Evolutionary conservation across 1,284 basidiomycete genomes (phyloP).

Genomic region (Abortiporus biennis): DNA sequence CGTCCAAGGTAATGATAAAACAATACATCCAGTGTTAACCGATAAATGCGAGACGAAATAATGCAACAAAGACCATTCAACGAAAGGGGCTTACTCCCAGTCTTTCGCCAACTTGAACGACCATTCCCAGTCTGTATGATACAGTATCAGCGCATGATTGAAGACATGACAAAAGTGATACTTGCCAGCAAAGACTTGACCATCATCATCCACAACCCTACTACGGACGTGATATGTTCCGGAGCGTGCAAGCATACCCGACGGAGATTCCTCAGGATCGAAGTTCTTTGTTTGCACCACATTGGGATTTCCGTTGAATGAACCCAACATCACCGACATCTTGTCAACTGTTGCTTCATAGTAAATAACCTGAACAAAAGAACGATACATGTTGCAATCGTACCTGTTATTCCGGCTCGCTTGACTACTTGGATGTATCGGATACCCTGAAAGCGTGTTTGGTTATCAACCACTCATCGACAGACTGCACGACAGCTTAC

Average conservation of each 20-base stretch:
- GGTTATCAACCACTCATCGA: not conserved
- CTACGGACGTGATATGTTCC: slow-evolving; percentile 75
- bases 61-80: no score
- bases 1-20: no score
- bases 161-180: slow-evolving; percentile 9
- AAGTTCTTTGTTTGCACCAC: slow-evolving; percentile 66
- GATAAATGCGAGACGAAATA: no score
- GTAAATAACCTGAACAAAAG: no score
- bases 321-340: slow-evolving; percentile 87
- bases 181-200: slow-evolving; percentile 68
- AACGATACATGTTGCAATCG: slow-evolving; percentile 5
- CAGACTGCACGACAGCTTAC: slow-evolving; percentile 33
- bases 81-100: slow-evolving; percentile 49
- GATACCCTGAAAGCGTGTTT: slow-evolving; percentile 47
- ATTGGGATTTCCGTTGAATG: slow-evolving; percentile 66
- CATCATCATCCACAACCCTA: slow-evolving; percentile 82
- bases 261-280: slow-evolving; percentile 73
- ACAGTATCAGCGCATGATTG: slow-evolving; percentile 6
- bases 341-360: slow-evolving; percentile 61
- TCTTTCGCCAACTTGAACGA: slow-evolving; percentile 78
- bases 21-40: no score
- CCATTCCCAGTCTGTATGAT: slow-evolving; percentile 72
- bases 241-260: slow-evolving; percentile 75
- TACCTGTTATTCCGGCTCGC: slow-evolving; percentile 65
- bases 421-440: slow-evolving; percentile 85